phyloP scores from a whole-genome alignment of 768 basidiomycete species.

The Leccinum uliginosum region DNA sequence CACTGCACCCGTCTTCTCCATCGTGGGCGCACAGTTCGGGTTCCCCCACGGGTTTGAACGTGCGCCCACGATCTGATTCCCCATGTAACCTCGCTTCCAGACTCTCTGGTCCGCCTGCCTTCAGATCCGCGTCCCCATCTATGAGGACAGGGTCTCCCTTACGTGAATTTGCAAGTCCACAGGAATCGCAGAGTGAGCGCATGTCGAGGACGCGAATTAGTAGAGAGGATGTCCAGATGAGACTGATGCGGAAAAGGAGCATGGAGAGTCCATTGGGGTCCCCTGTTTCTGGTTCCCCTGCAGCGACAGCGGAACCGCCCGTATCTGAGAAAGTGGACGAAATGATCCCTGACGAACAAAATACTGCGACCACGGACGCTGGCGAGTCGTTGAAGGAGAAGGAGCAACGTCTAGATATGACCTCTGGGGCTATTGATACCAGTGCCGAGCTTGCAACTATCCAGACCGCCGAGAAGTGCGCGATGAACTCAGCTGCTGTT shows the following conservation, averaged over 20 bases:
- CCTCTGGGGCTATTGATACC: conserved; percentile 33
- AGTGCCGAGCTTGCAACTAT: conserved; percentile 51
- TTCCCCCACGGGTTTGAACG: conserved; percentile 17
- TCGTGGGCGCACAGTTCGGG: conserved; percentile 6
- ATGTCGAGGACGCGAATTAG: conserved; percentile 43
- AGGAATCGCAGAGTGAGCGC: conserved; percentile 18
- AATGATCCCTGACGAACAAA: neutral
- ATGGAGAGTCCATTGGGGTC: conserved; percentile 38
- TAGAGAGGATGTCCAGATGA: conserved; percentile 49
- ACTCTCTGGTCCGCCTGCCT: conserved; percentile 16
- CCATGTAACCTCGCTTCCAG: conserved; percentile 15
- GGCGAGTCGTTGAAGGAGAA: conserved; percentile 12
- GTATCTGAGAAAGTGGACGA: neutral
- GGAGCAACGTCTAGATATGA: conserved; percentile 36
- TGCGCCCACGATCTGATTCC: conserved; percentile 23
- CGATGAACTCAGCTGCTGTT: conserved; percentile 16
- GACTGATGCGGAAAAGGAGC: conserved; percentile 43
- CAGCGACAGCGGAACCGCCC: neutral
- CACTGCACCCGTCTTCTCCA: conserved; percentile 12
- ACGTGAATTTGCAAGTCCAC: conserved; percentile 18
- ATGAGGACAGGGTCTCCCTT: conserved; percentile 27
- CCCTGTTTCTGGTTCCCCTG: conserved; percentile 11
- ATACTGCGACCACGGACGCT: neutral
- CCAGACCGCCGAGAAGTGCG: conserved; percentile 43
- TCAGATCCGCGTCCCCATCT: conserved; percentile 20